Evolutionary conservation across 192 early-diverging fungal species (phyloP), one percentile per base, ranked within the genome.

Genomic region (Rhizophagus prolifer): DNA sequence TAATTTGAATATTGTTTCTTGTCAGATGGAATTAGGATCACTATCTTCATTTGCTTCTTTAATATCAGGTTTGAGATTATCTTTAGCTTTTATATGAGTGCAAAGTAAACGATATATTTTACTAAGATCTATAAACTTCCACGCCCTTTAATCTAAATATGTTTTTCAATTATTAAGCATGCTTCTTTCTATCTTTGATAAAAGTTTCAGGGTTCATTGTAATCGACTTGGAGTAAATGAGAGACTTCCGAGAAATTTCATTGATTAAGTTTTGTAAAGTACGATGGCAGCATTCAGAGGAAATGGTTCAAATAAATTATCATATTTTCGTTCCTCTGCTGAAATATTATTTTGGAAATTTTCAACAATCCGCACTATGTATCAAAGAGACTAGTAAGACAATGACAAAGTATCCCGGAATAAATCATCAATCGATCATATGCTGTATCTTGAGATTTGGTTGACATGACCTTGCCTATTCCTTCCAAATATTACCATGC

Each of bases 381-480:
- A 73, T 73, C 30, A 73, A 36, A 73, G 31, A 60, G 31, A 73
- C 50, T 71, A 13, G 28, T 73, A 73, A 60, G 58, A 4, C 61
- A 60, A 58, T 73, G 28, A n/a, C 54, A 30, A 72, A 60, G 28
- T 70, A 70, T 73, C 6, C 28, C 71, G 36, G 14, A 73, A 73
- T 31, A 61, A 3, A 60, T 73, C 10, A 73, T 58, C 1, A 73
- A 19, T 34, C 21, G 10, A 70, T 7, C 10, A 73, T 6, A 60
- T 38, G 61, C 64, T 36, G 12, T 73, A 73, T 58, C 71, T 60
- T 73, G 58, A 73, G 58, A 73, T 73, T 47, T n/a, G n/a, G n/a
- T n/a, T n/a, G n/a, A n/a, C n/a, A n/a, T n/a, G n/a, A n/a, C n/a
- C n/a, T n/a, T n/a, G n/a, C n/a, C n/a, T n/a, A n/a, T n/a, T n/a